Percentiles rank a stretch among this genome's conserved stretches.
Conservation (phyloP, 2,329 filamentous ascomycete genomes). For the Elsinoe perseae region DNA sequence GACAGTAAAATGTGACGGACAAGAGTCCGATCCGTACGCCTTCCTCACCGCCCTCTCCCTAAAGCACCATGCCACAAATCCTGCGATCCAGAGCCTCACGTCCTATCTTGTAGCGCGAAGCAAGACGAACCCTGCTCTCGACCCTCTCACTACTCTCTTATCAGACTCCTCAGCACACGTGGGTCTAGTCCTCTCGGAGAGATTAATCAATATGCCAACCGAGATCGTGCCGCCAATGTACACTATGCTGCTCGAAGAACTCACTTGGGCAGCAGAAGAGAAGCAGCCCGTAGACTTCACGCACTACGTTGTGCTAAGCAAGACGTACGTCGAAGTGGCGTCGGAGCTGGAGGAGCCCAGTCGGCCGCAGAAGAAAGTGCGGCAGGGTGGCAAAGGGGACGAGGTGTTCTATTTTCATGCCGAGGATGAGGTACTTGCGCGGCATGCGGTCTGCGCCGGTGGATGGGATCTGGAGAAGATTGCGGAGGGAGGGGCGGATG, state of each 20-base stretch:
- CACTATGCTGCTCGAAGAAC: constrained; percentile 85
- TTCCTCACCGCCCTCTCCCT: constrained; percentile 85
- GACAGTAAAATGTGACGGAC: constrained; percentile 94
- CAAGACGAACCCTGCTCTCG: constrained; percentile 47
- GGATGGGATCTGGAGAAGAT: constrained; percentile 73
- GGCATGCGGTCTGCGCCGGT: constrained; percentile 61
- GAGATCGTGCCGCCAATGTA: constrained; percentile 92
- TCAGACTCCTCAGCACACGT: constrained; percentile 46
- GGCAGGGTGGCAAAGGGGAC: constrained; percentile 33
- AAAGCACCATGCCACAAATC: constrained; percentile 64
- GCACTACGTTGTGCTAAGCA: constrained; percentile 85
- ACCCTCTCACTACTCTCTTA: constrained; percentile 36
- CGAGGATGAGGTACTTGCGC: constrained; percentile 83
- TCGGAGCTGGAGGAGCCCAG: constrained; percentile 67
- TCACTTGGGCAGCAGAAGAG: constrained; percentile 79
- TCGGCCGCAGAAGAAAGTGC: constrained; percentile 57
- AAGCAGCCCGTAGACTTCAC: constrained; percentile 88
- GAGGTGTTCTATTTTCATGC: constrained; percentile 85
- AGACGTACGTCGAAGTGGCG: constrained; percentile 83
- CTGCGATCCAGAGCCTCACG: constrained; percentile 61
- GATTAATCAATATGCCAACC: constrained; percentile 92
- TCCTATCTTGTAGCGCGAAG: constrained; percentile 59
- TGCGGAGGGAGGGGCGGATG: constrained; percentile 75
- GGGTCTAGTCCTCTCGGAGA: constrained; percentile 82
- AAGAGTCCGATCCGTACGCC: constrained; percentile 85